Percentiles rank a stretch among this genome's conserved stretches.
These are phyloP conservation scores for Bipolaris bicolor DNA, from an alignment of 2,329 filamentous ascomycete genomes.

Conservation along the genomic window DNA sequence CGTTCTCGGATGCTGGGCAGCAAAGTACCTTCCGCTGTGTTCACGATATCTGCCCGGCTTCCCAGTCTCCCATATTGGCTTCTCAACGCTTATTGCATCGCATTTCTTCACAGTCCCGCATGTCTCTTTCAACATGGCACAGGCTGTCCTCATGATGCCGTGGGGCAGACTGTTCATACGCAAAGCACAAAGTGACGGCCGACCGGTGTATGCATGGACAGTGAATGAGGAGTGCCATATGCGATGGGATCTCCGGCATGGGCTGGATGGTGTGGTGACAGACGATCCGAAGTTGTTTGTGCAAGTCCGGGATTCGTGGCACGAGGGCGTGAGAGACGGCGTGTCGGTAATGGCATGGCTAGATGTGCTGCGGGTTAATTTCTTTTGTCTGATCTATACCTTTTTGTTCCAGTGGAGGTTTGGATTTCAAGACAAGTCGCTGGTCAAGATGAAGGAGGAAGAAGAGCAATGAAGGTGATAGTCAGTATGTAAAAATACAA, in stretches of 20 bases:
- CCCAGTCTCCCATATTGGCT: slow-evolving; percentile 71
- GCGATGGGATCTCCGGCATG: slow-evolving; percentile 74
- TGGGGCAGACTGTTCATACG: slow-evolving; percentile 70
- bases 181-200: slow-evolving; percentile 61
- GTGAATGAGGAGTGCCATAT: slow-evolving; percentile 81
- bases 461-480: slow-evolving; percentile 2
- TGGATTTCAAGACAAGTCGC: slow-evolving; percentile 30
- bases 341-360: slow-evolving; percentile 38
- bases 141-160: slow-evolving; percentile 70
- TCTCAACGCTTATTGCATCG: slow-evolving; percentile 70
- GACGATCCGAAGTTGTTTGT: slow-evolving; percentile 76
- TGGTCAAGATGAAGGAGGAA: slow-evolving; percentile 22
- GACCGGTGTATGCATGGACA: slow-evolving; percentile 80
- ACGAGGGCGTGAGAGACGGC: slow-evolving; percentile 44
- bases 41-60: slow-evolving; percentile 67
- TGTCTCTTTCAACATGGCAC: slow-evolving; percentile 79
- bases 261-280: slow-evolving; percentile 81
- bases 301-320: slow-evolving; percentile 58
- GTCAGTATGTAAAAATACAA: background rate
- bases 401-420: slow-evolving; percentile 42
- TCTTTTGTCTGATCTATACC: slow-evolving; percentile 43
- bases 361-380: slow-evolving; percentile 42
- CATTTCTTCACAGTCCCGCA: slow-evolving; percentile 72
- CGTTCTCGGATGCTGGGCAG: slow-evolving; percentile 82
- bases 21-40: slow-evolving; percentile 71